A percentile compares a stretch with the other conserved stretches of the same genome.
Evolutionary conservation across 2,329 filamentous ascomycete genomes (phyloP).

Genomic region (Monilinia aucupariae): DNA sequence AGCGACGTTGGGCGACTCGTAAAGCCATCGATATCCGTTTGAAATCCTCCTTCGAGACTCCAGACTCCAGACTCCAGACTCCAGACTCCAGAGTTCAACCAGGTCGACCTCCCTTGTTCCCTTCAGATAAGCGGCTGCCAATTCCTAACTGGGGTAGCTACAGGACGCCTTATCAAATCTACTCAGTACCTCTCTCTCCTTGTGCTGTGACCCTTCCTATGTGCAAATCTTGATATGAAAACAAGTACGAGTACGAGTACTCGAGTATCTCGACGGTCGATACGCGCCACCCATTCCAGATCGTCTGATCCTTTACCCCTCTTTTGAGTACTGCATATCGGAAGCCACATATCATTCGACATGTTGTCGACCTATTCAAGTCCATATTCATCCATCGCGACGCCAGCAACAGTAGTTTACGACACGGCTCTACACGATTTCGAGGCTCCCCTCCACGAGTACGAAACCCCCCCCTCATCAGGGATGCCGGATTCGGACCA

Average conservation of each 20-base stretch:
- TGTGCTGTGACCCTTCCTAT: no score
- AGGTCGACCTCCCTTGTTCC: not conserved
- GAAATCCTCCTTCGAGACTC: not conserved
- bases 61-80: no score
- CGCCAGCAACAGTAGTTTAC: not conserved
- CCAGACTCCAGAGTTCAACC: no score
- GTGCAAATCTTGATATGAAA: no score
- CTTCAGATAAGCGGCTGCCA: constrained; percentile 28
- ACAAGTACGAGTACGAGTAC: no score
- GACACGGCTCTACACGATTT: constrained; percentile 18
- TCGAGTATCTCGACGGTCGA: no score
- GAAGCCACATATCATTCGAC: no score
- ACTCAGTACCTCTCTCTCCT: no score
- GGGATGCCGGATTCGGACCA: constrained; percentile 25
- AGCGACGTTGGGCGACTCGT: no score
- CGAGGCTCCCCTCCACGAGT: constrained; percentile 24
- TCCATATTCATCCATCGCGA: constrained; percentile 10
- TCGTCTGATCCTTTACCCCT: constrained; percentile 6
- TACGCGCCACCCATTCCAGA: not conserved
- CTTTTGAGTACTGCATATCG: not conserved
- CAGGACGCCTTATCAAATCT: no score
- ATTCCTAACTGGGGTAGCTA: constrained; percentile 19
- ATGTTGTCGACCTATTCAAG: constrained; percentile 6
- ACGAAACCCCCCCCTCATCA: constrained; percentile 19
- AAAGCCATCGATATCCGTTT: not conserved